Evolutionary conservation across 495 filamentous ascomycete species (phyloP).

Genomic region (Cercophora sp.): DNA sequence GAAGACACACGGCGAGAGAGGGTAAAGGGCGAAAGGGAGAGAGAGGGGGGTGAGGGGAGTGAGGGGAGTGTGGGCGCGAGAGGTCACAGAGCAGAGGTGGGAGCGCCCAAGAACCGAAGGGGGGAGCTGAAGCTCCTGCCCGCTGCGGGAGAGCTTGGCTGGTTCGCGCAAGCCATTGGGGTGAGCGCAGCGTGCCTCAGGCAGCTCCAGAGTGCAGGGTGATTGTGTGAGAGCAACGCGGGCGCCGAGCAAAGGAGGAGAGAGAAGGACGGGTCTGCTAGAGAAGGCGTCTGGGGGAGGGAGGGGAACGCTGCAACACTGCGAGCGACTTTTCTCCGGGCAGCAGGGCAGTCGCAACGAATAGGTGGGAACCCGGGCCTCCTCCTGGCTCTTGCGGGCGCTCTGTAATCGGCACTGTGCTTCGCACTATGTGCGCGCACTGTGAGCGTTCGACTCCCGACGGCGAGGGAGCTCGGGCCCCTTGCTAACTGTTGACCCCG

Average conservation of each 20-base stretch:
- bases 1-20: constrained; percentile 5
- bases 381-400: not conserved
- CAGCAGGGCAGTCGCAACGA: too few species aligned
- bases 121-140: constrained; percentile 7
- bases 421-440: not conserved
- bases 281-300: not conserved
- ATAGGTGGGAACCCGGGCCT: constrained; percentile 4
- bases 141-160: constrained; percentile 2
- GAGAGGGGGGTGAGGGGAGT: constrained; percentile 27
- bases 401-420: not conserved
- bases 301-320: too few species aligned
- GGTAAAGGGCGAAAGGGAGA: constrained; percentile 14
- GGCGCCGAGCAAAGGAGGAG: not conserved
- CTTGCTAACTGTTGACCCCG: not conserved
- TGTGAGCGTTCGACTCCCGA: too few species aligned
- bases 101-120: not conserved
- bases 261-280: not conserved
- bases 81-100: not conserved
- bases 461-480: constrained; percentile 19
- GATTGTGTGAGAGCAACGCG: not conserved
- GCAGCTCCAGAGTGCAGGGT: not conserved
- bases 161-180: not conserved
- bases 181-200: not conserved
- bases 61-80: constrained; percentile 12
- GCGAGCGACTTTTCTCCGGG: not conserved